Percentiles rank a stretch among this genome's conserved stretches.
These are phyloP conservation scores for Fusarium sambucinum DNA, from an alignment of 2,329 filamentous ascomycete species.

Conservation along the genomic window DNA sequence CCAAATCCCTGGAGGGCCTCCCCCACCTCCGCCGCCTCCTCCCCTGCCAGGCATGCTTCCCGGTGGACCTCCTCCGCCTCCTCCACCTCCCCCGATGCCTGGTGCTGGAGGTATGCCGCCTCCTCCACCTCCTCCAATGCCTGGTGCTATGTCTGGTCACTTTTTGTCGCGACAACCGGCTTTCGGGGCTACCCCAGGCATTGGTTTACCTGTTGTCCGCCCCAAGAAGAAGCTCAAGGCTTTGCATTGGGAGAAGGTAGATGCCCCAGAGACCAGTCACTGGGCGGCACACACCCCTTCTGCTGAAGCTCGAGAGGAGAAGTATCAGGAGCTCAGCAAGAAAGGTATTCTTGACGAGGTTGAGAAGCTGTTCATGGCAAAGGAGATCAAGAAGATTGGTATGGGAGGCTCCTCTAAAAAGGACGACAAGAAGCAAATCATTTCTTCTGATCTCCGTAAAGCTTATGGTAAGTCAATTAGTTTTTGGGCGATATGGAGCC, in stretches of 20 bases:
- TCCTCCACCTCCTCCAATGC: constrained; percentile 73
- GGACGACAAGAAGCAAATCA: constrained; percentile 97
- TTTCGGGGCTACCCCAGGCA: constrained; percentile 65
- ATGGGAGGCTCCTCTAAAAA: constrained; percentile 75
- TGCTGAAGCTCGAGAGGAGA: constrained; percentile 91
- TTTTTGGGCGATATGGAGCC: no score
- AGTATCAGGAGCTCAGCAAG: constrained; percentile 91
- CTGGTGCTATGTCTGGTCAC: constrained; percentile 78
- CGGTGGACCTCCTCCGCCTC: constrained; percentile 34
- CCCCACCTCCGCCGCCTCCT: constrained; percentile 15
- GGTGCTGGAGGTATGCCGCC: constrained; percentile 58
- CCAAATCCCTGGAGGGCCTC: constrained; percentile 32
- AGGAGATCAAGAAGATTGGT: constrained; percentile 91
- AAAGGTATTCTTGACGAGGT: constrained; percentile 98
- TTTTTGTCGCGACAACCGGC: constrained; percentile 76
- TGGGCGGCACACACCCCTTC: constrained; percentile 91
- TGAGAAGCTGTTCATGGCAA: constrained; percentile 96
- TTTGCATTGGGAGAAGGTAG: constrained; percentile 98
- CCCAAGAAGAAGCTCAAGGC: constrained; percentile 99
- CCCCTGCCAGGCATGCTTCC: constrained; percentile 5
- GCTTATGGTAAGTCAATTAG: constrained; percentile 73
- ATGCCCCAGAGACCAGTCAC: constrained; percentile 89
- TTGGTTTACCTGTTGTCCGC: constrained; percentile 82
- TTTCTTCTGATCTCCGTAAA: constrained; percentile 89
- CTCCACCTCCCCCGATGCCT: constrained; percentile 49